Evolutionary conservation across 2,329 filamentous ascomycete species (phyloP), one percentile per base, ranked within the genome.

Genomic region (Apiospora aurea): DNA sequence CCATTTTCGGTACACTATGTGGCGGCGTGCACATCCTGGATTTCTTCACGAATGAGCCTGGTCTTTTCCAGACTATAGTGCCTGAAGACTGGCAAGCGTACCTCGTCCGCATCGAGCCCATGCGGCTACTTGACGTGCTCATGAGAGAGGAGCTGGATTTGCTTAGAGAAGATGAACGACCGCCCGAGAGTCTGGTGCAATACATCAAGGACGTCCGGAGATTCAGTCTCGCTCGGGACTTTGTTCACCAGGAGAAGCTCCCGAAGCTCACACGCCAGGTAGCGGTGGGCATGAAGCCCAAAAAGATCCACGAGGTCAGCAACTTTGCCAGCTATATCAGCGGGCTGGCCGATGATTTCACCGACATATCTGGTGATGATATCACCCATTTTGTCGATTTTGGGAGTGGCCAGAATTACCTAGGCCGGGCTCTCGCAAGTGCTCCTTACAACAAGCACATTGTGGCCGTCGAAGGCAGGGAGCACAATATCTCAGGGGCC

Each of bases 21-120:
- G 96, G 96, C 70, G 95, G 96, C n/a, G 94, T 98, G 0, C 96
- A 99, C 80, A 95, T 99, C 74, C 87, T 98, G 71, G 96, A 99
- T 81, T 98, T 99, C 83, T 94, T 98, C 83, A 98, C 95, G 2
- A 90, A 90, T 57, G 90, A 94, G 67, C 94, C 94, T 6, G 93
- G 94, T 74, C 87, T 98, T 0, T 99, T 97, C 80, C 89, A 92
- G 70, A 87, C 88, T 1, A 88, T 96, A 1, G 82, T 99, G 1
- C 94, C 95, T 0, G 80, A 88, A 73, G 91, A 95, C 81, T 99
- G 96, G 96, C 90, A 94, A 75, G 79, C 85, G 0, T 98, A 95
- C 83, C 91, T 98, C 75, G 83, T 92, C 47, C 82, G 87, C 24
- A 89, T 90, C 78, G 89, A 93, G 69, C 89, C 95, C 10, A 92